These are phyloP conservation scores for Pseudogymnoascus sp. DNA, from an alignment of 2,329 filamentous ascomycete species.

Conservation along the genomic window DNA sequence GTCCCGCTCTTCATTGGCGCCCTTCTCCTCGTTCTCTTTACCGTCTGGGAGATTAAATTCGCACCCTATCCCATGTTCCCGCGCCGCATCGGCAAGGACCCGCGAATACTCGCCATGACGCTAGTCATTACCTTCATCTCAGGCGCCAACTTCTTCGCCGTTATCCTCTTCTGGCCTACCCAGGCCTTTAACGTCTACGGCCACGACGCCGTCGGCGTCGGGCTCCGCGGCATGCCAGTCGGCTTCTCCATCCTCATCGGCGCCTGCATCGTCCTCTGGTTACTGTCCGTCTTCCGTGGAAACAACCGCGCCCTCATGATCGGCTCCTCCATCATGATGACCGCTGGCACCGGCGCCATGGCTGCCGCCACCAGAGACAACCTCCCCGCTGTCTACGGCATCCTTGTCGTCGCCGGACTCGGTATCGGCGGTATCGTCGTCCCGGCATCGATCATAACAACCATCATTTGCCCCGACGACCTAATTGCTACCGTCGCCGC, in stretches of 20 bases:
- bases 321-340: constrained; percentile 53
- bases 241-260: constrained; percentile 55
- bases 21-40: constrained; percentile 38
- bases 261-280: constrained; percentile 47
- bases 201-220: constrained; percentile 54
- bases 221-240: constrained; percentile 56
- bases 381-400: constrained; percentile 43
- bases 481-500: constrained; percentile 62
- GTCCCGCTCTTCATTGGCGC: constrained; percentile 43
- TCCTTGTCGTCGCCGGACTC: constrained; percentile 52
- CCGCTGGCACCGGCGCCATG: constrained; percentile 51
- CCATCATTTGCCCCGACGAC: constrained; percentile 61
- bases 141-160: constrained; percentile 50
- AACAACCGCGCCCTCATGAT: constrained; percentile 53
- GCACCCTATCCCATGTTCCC: constrained; percentile 36
- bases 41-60: constrained; percentile 44
- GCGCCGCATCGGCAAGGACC: constrained; percentile 46
- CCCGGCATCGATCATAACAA: constrained; percentile 58
- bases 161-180: constrained; percentile 53
- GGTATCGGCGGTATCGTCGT: constrained; percentile 62
- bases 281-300: constrained; percentile 49
- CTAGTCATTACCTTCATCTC: constrained; percentile 51
- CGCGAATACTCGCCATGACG: constrained; percentile 42
- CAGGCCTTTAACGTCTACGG: constrained; percentile 58
- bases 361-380: constrained; percentile 43